These are phyloP conservation scores for Silene vulgaris DNA, from an alignment of 179 eudicot species.

Conservation along the genomic window DNA sequence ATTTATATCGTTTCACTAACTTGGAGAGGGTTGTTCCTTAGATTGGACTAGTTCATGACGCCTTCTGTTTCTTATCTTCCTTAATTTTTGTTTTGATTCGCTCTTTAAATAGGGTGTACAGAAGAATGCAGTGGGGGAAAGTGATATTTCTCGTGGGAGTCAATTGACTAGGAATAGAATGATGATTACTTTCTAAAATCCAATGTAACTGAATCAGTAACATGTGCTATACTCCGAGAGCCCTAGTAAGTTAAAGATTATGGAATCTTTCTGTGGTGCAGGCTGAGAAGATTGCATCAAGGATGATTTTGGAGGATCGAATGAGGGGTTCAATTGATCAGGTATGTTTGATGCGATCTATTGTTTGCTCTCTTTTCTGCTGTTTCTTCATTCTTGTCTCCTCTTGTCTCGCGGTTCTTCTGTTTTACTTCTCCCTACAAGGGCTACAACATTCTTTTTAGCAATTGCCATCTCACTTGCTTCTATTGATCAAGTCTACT, in stretches of 20 bases:
- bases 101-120: neutral
- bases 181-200: neutral
- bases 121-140: neutral
- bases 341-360: conserved; percentile 34
- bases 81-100: neutral
- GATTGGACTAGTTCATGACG: neutral
- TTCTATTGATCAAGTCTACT: neutral
- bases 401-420: neutral
- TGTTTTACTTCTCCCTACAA: neutral
- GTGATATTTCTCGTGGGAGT: neutral
- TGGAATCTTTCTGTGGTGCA: conserved; percentile 29
- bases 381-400: neutral
- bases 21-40: neutral
- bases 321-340: conserved; percentile 99
- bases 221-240: neutral
- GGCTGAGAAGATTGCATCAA: conserved; percentile 99
- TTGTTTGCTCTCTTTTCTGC: conserved; percentile 8
- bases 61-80: neutral
- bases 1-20: neutral
- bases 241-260: neutral
- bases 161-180: neutral
- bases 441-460: neutral
- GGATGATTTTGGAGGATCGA: conserved; percentile 93
- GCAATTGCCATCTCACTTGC: too few relatives aligned
- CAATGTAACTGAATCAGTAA: neutral